Evolutionary conservation across 2,329 filamentous ascomycete species (phyloP), one percentile per base, ranked within the genome.

Genomic region (Sclerotinia borealis): DNA sequence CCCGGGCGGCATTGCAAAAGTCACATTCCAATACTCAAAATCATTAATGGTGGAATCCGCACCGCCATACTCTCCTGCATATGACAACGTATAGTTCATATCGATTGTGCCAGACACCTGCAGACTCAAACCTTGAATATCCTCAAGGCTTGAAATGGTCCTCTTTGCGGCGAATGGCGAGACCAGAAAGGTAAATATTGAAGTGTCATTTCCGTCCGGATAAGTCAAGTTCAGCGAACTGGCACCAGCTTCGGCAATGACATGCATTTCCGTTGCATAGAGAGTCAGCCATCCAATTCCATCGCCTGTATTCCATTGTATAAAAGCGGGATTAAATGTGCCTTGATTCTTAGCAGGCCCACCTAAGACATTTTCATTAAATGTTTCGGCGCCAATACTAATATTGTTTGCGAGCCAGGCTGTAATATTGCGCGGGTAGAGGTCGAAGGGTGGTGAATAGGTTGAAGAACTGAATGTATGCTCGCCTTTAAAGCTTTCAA

Each of bases 351-450:
- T 77, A 1, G 79, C 77, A 6, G 81, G 80, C 0, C 85, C 85
- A 11, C 85, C 85, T 7, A 86, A 72, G 1, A 79, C 78, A 48
- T 77, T 80, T 71, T 87, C 80, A 15, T 81, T 77, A 67, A 84
- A 85, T 0, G 83, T 81, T 69, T 85, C 80, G 0, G 81, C 83
- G 43, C 85, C 85, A 65, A 88, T 86, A 10, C 80, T 85, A 13
- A 88, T 74, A 29, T 82, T 79, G 3, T 78, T 72, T 0, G 81
- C 81, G 0, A 88, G 68, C 82, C 83, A 88, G 13, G 82, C 79
- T 0, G 81, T 81, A 65, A 87, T 83, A 68, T 87, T 87, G 22
- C 85, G 79, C 0, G 80, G 78, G 19, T 78, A 79, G 1, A 76
- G 76, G 69, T 88, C 85, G 56, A 79, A 85, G 0, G 85, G 84